phyloP scores from a whole-genome alignment of 495 filamentous ascomycete species.

The Amniculicola lignicola region DNA sequence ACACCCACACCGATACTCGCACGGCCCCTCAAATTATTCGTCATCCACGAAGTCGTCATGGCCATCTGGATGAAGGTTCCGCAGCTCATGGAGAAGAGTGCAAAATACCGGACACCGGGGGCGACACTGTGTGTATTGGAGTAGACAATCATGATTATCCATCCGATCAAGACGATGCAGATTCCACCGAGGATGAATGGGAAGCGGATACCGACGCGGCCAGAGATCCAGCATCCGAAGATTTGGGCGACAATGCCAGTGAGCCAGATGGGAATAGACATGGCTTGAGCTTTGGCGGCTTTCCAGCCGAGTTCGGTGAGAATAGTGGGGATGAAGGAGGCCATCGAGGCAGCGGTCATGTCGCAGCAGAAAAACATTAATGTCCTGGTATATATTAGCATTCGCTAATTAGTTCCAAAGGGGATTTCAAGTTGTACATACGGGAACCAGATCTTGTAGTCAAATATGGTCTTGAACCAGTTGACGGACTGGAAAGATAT shows the following conservation, averaged over 20 bases:
- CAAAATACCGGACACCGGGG: conserved; percentile 24
- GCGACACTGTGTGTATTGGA: background rate
- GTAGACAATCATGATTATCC: conserved; percentile 25
- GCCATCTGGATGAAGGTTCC: conserved; percentile 31
- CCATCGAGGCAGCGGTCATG: conserved; percentile 34
- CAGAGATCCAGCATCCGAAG: conserved; percentile 21
- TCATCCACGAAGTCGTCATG: conserved; percentile 28
- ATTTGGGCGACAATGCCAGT: conserved; percentile 23
- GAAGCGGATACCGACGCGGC: conserved; percentile 19
- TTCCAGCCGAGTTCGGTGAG: conserved; percentile 30
- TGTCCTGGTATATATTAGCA: conserved; percentile 3
- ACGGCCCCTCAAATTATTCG: conserved; percentile 24
- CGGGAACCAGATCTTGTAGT: conserved; percentile 31
- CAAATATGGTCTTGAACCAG: conserved; percentile 24
- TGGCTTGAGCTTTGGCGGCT: conserved; percentile 26
- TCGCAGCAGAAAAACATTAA: conserved; percentile 33
- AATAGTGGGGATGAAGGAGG: conserved; percentile 30
- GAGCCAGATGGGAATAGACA: conserved; percentile 30
- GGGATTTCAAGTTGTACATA: background rate
- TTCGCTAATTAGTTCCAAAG: background rate
- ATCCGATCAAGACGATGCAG: conserved; percentile 17
- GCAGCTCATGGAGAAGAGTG: conserved; percentile 20
- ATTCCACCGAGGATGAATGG: conserved; percentile 29
- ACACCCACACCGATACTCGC: conserved; percentile 22
- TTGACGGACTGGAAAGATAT: conserved; percentile 19